Evolutionary conservation across 345 rosid genomes (phyloP), one percentile per base, ranked within the genome.

Genomic region (Populus pruinosa): DNA sequence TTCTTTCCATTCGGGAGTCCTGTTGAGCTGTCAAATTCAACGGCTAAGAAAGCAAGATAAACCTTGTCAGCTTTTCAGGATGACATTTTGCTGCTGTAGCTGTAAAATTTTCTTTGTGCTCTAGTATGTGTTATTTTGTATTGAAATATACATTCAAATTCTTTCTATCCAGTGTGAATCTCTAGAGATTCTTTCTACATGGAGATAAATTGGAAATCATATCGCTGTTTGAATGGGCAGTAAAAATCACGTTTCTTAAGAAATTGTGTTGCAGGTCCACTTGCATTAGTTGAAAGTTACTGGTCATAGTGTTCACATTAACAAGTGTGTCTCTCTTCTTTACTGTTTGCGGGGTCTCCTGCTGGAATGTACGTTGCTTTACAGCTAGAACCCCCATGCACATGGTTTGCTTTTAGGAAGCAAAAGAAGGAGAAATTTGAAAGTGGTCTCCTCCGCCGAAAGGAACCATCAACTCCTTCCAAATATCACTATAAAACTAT

Each of bases 371-470:
- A 29, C 35, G 43, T 44, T 81, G 72, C 87, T 78, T 88, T 85
- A 67, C 81, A 80, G 91, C 88, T 82, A 78, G 85, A 74, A 79
- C 35, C 83, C 83, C 77, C 76, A 33, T 35, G 67, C 65, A 43
- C 25, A 49, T 76, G 88, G 81, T 75, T 90, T 79, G n/a, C 89
- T 88, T 88, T 87, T 63, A 84, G 80, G 86, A 69, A 81, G 82
- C 69, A 79, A 79, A 65, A 68, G 49, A 55, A 38, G 43, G 31
- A 71, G 53, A 65, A 61, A 47, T 75, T 83, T 78, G 86, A 78
- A 80, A 78, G 2, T n/a, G 53, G 65, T 79, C 71, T 29, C 66
- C 78, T 44, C 84, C 83, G 79, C 83, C 79, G 78, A 85, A 86
- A 80, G 72, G 65, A 63, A 39, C 23, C 12, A 20, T 25, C 38